Evolutionary conservation across 148 eudicot genomes (phyloP).

Genomic region (Vaccinium darrowii): DNA sequence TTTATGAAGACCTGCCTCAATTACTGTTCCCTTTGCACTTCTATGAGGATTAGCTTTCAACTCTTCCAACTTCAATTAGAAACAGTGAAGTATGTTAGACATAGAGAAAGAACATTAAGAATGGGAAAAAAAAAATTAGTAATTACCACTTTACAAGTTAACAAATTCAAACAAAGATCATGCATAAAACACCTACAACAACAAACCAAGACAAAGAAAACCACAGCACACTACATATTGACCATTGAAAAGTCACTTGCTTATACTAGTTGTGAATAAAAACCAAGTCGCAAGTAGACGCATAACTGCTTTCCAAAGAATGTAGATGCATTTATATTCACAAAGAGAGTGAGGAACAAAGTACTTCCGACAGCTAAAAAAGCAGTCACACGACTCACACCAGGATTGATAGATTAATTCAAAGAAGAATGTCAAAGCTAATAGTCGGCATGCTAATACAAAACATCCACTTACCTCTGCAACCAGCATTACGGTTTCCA

Average conservation of each 20-base stretch:
- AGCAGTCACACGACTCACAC: background rate
- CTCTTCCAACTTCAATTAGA: conserved; percentile 72
- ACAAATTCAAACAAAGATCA: background rate
- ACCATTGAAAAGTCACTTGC: conserved; percentile 1
- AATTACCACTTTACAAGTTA: background rate
- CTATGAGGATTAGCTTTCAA: conserved; percentile 94
- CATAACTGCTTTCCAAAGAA: background rate
- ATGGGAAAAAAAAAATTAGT: background rate
- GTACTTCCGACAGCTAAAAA: background rate
- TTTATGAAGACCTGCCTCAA: conserved; percentile 98
- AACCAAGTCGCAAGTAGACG: background rate
- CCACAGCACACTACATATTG: background rate
- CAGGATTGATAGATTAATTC: background rate
- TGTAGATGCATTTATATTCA: background rate
- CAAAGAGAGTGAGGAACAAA: background rate
- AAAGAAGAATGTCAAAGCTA: conserved; percentile 13
- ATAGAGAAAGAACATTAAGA: conserved; percentile 3
- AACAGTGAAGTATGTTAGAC: conserved; percentile 1
- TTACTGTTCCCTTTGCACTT: conserved; percentile 84
- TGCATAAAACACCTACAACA: background rate
- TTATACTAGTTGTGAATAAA: background rate
- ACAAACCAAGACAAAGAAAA: background rate
- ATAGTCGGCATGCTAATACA: background rate
- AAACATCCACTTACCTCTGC: conserved; percentile 66
- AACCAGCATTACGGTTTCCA: conserved; percentile 93